These are phyloP conservation scores for Rhizophagus sp. DNA, from an alignment of 192 early-diverging fungal species.

Conservation along the genomic window DNA sequence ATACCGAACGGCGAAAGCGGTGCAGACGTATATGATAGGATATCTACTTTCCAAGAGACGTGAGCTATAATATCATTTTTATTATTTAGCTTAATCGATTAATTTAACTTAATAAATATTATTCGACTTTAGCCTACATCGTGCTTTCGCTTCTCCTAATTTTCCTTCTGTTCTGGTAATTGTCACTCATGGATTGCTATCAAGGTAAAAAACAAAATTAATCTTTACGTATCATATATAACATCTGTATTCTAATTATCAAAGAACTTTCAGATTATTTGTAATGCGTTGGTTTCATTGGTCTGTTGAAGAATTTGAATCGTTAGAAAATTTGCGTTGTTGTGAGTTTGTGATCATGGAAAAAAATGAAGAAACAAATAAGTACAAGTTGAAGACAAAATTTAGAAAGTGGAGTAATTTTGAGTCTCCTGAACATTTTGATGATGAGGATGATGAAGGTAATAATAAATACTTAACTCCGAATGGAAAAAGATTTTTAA, in stretches of 20 bases:
- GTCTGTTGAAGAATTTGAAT: conserved; percentile 16
- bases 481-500: neutral
- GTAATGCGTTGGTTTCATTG: conserved; percentile 27
- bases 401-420: conserved; percentile 1
- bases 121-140: conserved; percentile 6
- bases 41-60: conserved; percentile 28
- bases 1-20: conserved; percentile 25
- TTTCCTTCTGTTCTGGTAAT: conserved; percentile 22
- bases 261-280: neutral
- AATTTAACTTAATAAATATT: neutral
- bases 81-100: neutral
- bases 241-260: neutral
- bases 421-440: neutral
- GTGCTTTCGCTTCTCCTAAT: conserved; percentile 14
- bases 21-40: conserved; percentile 26
- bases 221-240: too few species aligned
- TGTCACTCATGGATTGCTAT: conserved; percentile 22
- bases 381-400: neutral
- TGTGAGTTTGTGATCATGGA: conserved; percentile 28
- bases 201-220: neutral
- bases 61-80: neutral
- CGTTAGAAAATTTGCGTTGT: neutral
- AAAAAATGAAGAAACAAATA: conserved; percentile 2
- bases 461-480: neutral
- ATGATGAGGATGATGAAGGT: neutral